phyloP scores from a whole-genome alignment of 352 stramenopile species.

The Phytophthora tubulina region DNA sequence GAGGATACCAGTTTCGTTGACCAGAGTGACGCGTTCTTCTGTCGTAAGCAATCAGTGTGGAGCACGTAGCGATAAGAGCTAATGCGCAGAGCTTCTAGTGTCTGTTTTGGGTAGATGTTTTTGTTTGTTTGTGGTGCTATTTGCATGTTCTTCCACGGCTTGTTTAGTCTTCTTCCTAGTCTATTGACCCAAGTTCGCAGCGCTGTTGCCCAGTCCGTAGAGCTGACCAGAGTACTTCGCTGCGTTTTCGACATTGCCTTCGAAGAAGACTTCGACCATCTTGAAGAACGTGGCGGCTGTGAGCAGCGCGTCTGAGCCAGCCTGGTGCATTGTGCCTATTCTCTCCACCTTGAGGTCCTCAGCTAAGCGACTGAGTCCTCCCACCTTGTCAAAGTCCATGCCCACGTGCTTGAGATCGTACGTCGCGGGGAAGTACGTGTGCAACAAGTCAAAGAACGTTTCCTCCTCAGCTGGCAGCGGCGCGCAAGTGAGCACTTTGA shows the following conservation, averaged over 20 bases:
- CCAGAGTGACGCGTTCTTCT: background rate
- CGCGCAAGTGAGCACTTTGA: constrained; percentile 96
- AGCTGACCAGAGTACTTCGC: constrained; percentile 88
- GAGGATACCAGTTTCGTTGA: background rate
- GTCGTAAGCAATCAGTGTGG: constrained; percentile 3
- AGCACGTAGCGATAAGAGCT: constrained; percentile 7
- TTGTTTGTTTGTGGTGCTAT: constrained; percentile 32
- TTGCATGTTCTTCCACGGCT: constrained; percentile 33
- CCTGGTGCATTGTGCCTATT: constrained; percentile 99
- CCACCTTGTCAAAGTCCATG: constrained; percentile 97
- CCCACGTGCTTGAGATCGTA: constrained; percentile 99
- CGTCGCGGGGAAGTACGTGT: constrained; percentile 98
- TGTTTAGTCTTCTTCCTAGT: constrained; percentile 23
- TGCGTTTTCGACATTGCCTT: constrained; percentile 86
- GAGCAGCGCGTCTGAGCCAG: constrained; percentile 97
- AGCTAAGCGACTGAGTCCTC: constrained; percentile 96
- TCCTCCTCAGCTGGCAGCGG: constrained; percentile 91
- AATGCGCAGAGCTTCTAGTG: constrained; percentile 22
- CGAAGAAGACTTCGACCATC: constrained; percentile 91
- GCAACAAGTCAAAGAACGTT: constrained; percentile 98
- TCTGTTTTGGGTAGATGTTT: constrained; percentile 17
- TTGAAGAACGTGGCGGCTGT: constrained; percentile 95
- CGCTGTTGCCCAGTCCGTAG: constrained; percentile 85
- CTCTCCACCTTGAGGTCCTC: constrained; percentile 97
- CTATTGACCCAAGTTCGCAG: constrained; percentile 52